A percentile compares a stretch with the other conserved stretches of the same genome.
Evolutionary conservation across 495 filamentous ascomycete species (phyloP).

Genomic region (Ramalina intermedia): DNA sequence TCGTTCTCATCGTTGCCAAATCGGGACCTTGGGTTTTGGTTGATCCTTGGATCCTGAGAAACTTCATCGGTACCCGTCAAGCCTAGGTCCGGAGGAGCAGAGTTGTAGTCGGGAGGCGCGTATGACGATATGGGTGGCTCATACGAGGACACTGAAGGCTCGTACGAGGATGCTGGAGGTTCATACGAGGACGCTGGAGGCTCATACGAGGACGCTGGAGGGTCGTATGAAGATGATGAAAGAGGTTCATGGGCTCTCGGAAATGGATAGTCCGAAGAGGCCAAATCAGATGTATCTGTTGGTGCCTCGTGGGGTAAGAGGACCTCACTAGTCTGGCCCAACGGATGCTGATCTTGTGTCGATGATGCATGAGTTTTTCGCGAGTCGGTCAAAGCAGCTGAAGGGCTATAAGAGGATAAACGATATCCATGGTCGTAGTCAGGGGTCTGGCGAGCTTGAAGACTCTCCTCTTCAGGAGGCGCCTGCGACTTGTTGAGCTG

Average conservation of each 20-base stretch:
- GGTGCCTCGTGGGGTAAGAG: neutral
- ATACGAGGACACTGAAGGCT: slow-evolving; percentile 10
- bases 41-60: slow-evolving; percentile 31
- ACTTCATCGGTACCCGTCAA: slow-evolving; percentile 27
- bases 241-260: slow-evolving; percentile 2
- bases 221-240: slow-evolving; percentile 12
- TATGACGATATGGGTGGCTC: slow-evolving; percentile 16
- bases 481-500: slow-evolving; percentile 14
- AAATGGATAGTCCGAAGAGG: neutral
- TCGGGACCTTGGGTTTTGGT: slow-evolving; percentile 64
- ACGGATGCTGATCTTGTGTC: no score
- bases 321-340: no score
- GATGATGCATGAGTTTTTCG: no score
- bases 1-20: slow-evolving; percentile 45
- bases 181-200: slow-evolving; percentile 14
- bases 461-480: slow-evolving; percentile 6
- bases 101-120: slow-evolving; percentile 22
- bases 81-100: slow-evolving; percentile 20
- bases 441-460: neutral
- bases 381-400: no score
- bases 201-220: slow-evolving; percentile 9
- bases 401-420: neutral
- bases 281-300: slow-evolving; percentile 8
- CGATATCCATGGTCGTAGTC: neutral
- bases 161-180: slow-evolving; percentile 12